phyloP scores from a whole-genome alignment of 495 filamentous ascomycete species.

The Hypoxylon fragiforme region DNA sequence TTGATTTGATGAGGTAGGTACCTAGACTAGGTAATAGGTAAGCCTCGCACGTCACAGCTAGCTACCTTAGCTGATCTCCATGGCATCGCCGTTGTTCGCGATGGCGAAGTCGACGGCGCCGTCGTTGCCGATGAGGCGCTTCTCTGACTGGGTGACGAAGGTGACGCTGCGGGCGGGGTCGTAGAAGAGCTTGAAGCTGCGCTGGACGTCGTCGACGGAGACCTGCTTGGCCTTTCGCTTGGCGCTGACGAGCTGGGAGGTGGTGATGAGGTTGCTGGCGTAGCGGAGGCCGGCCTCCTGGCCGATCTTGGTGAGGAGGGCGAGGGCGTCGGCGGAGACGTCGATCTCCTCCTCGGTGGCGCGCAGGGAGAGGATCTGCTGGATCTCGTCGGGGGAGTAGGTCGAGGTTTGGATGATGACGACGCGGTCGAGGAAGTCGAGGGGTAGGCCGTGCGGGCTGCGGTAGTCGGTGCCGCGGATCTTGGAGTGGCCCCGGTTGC shows the following conservation, averaged over 20 bases:
- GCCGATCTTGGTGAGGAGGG: slow-evolving; percentile 91
- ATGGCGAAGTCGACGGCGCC: slow-evolving; percentile 72
- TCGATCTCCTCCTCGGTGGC: slow-evolving; percentile 97
- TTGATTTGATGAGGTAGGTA: too few relatives aligned
- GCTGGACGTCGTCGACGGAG: slow-evolving; percentile 82
- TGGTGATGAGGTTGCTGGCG: slow-evolving; percentile 93
- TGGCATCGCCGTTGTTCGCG: slow-evolving; percentile 73
- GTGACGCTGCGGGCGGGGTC: slow-evolving; percentile 84
- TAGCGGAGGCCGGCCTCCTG: slow-evolving; percentile 91
- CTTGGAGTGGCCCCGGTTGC: slow-evolving; percentile 88
- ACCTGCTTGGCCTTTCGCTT: slow-evolving; percentile 84
- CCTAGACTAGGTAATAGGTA: too few relatives aligned
- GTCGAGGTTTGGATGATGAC: slow-evolving; percentile 94
- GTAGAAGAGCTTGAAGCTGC: slow-evolving; percentile 91
- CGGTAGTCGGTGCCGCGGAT: slow-evolving; percentile 92
- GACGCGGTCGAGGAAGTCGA: slow-evolving; percentile 95
- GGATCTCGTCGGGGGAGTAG: slow-evolving; percentile 84
- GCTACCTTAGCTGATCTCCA: slow-evolving; percentile 73
- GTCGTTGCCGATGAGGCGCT: slow-evolving; percentile 86
- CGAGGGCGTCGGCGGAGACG: slow-evolving; percentile 82
- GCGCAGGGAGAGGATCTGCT: slow-evolving; percentile 85
- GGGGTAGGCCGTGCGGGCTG: slow-evolving; percentile 87
- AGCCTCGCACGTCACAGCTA: too few relatives aligned
- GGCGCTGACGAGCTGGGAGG: slow-evolving; percentile 74
- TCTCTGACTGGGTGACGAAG: slow-evolving; percentile 88